phyloP scores from a whole-genome alignment of 2,329 filamentous ascomycete species.

The Epichloe coenophiala region DNA sequence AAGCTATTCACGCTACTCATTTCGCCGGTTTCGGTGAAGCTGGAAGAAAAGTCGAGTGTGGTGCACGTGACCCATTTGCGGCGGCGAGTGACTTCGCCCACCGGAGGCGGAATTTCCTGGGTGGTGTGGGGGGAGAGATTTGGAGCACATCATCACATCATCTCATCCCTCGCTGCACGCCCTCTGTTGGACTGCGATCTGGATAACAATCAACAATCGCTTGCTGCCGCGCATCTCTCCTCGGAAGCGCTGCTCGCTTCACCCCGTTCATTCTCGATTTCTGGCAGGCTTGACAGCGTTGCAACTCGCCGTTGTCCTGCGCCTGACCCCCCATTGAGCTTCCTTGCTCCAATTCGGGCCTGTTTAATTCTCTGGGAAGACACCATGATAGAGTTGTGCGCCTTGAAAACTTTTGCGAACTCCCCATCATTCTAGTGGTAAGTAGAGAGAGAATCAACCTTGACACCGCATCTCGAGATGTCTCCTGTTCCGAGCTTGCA shows the following conservation, averaged over 20 bases:
- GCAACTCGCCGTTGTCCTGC: neutral
- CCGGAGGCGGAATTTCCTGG: too few species aligned
- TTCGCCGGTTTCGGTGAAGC: neutral
- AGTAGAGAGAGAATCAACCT: too few species aligned
- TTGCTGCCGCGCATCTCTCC: slow-evolving; percentile 1
- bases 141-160: neutral
- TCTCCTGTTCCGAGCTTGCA: neutral
- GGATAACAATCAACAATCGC: neutral
- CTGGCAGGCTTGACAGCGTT: neutral
- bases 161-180: neutral
- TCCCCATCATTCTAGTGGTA: slow-evolving; percentile 28
- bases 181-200: neutral
- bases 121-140: neutral
- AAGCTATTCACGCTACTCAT: neutral
- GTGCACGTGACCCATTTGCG: neutral
- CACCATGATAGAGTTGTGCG: slow-evolving; percentile 30
- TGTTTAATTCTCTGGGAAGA: slow-evolving; percentile 13
- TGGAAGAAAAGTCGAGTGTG: neutral
- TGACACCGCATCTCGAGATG: slow-evolving; percentile 10
- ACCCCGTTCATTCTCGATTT: neutral
- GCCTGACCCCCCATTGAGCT: slow-evolving; percentile 2
- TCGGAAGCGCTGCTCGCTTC: slow-evolving; percentile 5
- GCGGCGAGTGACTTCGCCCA: neutral
- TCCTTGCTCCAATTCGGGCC: too few species aligned
- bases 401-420: slow-evolving; percentile 16